Base-by-base conservation (phyloP, 2,329 filamentous ascomycete genomes). In the Ilyonectria destructans region DNA sequence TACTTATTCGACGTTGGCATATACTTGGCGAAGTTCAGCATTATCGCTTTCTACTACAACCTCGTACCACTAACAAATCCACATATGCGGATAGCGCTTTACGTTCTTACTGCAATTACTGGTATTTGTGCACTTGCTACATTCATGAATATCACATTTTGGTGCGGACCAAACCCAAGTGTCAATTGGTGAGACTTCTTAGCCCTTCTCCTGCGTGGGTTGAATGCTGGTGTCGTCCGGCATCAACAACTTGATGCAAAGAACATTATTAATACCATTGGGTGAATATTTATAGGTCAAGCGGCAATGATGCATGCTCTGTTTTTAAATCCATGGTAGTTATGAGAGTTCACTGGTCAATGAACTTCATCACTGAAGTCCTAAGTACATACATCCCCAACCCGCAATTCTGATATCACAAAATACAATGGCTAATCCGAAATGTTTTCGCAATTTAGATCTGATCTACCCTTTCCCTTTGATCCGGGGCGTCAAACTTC, bases 1-100 rank as follows among this genome's bases (percentile, higher is more conserved):
- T 76, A 75, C 58, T 70, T 76, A 33, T 76, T 76, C 55, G 71
- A 72, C 35, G 67, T 65, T 1, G 74, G 74, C 29, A 71, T 76
- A 17, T 75, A 72, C 56, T 67, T 76, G n/a, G 71, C 73, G 5
- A 76, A 76, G 49, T 51, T 76, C 35, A 75, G 74, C 19, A 67
- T 76, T 46, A 64, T 75, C 23, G 73, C 74, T 21, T 73, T 76
- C 9, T 76, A 74, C 59, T 76, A 69, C 56, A 70, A 56, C 35
- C 58, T 76, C 3, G 59, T 76, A 2, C 74, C 74, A 3, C 51
- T 29, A 1, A 69, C 70, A 8, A 69, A 68, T 17, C 70, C 66
- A 1, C 13, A 46, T 1, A 70, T 76, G 58, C 64, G 74, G 8
- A 69, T 69, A 2, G 52, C 54, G 0, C 64, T 76, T 6, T 67